Conservation (phyloP, 2,329 filamentous ascomycete species). For the Clonostachys byssicola region DNA sequence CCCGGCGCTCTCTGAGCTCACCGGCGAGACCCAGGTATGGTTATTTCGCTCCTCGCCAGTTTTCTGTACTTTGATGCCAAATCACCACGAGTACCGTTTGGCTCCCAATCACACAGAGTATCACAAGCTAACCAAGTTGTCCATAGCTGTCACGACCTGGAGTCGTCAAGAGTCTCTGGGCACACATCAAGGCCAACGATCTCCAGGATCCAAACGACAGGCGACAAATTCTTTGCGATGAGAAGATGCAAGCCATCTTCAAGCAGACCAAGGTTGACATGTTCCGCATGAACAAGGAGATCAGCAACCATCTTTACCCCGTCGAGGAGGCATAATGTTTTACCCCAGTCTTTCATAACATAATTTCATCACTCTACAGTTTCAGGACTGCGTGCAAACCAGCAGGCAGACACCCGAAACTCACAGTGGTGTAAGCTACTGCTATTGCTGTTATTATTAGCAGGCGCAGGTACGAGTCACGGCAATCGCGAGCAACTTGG, state of each 20-base stretch:
- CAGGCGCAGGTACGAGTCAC: no score
- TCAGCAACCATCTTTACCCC: conserved; percentile 85
- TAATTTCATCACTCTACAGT: no score
- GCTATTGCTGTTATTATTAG: no score
- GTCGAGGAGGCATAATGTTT: conserved; percentile 59
- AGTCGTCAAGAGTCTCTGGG: conserved; percentile 95
- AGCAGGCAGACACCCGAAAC: no score
- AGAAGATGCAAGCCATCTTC: conserved; percentile 87
- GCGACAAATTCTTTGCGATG: conserved; percentile 89
- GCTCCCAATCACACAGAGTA: not conserved
- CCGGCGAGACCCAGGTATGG: conserved; percentile 63
- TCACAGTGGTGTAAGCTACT: no score
- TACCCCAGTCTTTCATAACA: no score
- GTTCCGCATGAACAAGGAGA: conserved; percentile 99
- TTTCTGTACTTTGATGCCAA: not conserved
- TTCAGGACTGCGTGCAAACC: no score
- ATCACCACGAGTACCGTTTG: not conserved
- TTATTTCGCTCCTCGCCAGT: conserved; percentile 3
- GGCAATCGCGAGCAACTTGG: no score
- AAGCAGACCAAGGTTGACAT: conserved; percentile 90
- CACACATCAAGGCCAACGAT: conserved; percentile 83
- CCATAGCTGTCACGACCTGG: conserved; percentile 82
- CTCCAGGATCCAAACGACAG: conserved; percentile 90
- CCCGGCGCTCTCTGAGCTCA: conserved; percentile 62
- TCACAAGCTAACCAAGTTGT: not conserved